Conservation (phyloP, 176 grass and related monocot genomes). For the Lolium multiflorum region DNA sequence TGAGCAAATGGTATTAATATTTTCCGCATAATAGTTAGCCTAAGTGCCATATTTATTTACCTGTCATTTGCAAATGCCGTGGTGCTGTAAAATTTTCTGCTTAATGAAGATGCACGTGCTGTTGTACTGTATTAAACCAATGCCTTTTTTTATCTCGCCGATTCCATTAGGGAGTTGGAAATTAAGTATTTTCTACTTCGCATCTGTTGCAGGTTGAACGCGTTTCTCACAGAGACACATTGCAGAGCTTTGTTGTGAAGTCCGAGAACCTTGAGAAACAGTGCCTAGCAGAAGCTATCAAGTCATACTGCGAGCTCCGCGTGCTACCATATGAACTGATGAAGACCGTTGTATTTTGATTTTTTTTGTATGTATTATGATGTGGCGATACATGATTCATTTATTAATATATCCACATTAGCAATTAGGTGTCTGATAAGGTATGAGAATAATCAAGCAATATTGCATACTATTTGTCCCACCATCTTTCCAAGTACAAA, state of each 20-base stretch:
- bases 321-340: conserved; percentile 80
- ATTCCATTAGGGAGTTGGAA: not conserved
- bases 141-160: not conserved
- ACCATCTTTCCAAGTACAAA: not conserved
- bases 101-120: conserved; percentile 8
- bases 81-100: not conserved
- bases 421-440: not conserved
- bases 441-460: not conserved
- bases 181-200: conserved; percentile 13
- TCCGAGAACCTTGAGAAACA: conserved; percentile 96
- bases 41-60: not conserved
- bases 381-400: conserved; percentile 38
- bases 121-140: not conserved
- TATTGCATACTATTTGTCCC: not conserved
- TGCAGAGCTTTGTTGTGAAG: conserved; percentile 83
- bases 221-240: conserved; percentile 85
- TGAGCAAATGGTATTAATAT: conserved; percentile 83
- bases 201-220: conserved; percentile 69
- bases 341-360: conserved; percentile 89
- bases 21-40: not conserved
- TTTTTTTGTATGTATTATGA: not conserved
- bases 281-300: conserved; percentile 86
- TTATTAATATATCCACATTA: not conserved
- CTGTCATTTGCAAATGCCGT: not conserved
- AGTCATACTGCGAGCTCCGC: conserved; percentile 88